Evolutionary conservation across 108 stramenopile genomes (phyloP).

Genomic region (Fragilaria radians): DNA sequence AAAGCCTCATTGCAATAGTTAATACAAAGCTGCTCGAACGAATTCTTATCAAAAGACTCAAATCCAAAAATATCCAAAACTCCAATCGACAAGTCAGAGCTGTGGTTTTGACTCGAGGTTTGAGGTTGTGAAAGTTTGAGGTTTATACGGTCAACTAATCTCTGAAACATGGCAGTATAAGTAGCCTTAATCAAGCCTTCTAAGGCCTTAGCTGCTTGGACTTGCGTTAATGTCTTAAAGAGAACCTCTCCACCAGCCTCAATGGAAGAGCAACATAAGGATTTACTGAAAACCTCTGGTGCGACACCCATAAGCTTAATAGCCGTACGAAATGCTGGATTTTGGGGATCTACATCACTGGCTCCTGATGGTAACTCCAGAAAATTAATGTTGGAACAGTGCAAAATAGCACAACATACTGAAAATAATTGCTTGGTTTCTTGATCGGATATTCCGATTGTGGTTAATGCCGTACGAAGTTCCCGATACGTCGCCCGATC

Average conservation of each 20-base stretch:
- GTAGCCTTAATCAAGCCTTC: slow-evolving; percentile 93
- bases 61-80: slow-evolving; percentile 99
- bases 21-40: slow-evolving; percentile 95
- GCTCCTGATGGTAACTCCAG: slow-evolving; percentile 15
- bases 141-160: slow-evolving; percentile 87
- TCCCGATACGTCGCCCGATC: slow-evolving; percentile 62
- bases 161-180: slow-evolving; percentile 82
- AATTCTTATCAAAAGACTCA: slow-evolving; percentile 89
- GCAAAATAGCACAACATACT: slow-evolving; percentile 55
- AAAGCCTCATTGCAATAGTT: slow-evolving; percentile 94
- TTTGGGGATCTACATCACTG: slow-evolving; percentile 32
- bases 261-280: slow-evolving; percentile 63
- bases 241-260: slow-evolving; percentile 70
- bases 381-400: slow-evolving; percentile 63
- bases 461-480: slow-evolving; percentile 58
- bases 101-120: slow-evolving; percentile 4
- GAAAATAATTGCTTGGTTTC: slow-evolving; percentile 49
- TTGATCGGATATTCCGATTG: slow-evolving; percentile 44
- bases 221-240: slow-evolving; percentile 57
- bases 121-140: slow-evolving; percentile 38
- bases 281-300: slow-evolving; percentile 42
- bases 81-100: slow-evolving; percentile 73
- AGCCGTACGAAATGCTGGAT: slow-evolving; percentile 40
- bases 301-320: slow-evolving; percentile 61
- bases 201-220: slow-evolving; percentile 57